phyloP scores from a whole-genome alignment of 2,329 filamentous ascomycete genomes.

The Trichoderma semiorbis region DNA sequence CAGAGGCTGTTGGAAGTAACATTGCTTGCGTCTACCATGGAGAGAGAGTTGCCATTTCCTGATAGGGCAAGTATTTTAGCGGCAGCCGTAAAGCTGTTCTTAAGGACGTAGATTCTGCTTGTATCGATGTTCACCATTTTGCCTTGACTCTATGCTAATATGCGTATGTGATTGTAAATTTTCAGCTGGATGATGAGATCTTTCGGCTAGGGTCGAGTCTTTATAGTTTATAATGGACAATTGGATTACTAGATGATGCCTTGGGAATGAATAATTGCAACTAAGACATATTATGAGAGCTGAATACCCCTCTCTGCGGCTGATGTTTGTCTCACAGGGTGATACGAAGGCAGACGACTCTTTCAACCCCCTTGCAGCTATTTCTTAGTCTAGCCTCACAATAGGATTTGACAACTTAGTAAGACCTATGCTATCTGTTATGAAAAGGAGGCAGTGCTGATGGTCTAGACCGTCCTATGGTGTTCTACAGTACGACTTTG shows the following conservation, averaged over 20 bases:
- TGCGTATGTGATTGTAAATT: neutral
- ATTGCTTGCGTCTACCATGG: neutral
- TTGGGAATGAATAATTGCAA: neutral
- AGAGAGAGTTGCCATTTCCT: neutral
- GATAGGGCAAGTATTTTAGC: neutral
- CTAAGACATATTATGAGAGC: neutral
- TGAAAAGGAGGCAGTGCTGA: neutral
- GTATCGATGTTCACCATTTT: constrained; percentile 14
- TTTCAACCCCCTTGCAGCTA: neutral
- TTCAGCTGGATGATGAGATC: neutral
- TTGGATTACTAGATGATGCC: neutral
- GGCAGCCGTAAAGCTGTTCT: constrained; percentile 2
- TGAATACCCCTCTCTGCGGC: neutral
- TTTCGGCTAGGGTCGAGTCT: neutral
- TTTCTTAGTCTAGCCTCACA: neutral
- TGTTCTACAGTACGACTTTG: neutral
- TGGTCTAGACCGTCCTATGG: neutral
- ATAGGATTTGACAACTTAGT: neutral
- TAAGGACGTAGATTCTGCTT: neutral
- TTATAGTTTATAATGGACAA: neutral
- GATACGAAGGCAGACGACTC: neutral
- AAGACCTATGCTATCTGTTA: neutral
- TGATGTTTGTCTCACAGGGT: neutral
- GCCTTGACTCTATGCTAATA: neutral
- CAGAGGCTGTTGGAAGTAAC: neutral